Conservation (phyloP, 148 eudicot species). For the Agrostemma githago region DNA sequence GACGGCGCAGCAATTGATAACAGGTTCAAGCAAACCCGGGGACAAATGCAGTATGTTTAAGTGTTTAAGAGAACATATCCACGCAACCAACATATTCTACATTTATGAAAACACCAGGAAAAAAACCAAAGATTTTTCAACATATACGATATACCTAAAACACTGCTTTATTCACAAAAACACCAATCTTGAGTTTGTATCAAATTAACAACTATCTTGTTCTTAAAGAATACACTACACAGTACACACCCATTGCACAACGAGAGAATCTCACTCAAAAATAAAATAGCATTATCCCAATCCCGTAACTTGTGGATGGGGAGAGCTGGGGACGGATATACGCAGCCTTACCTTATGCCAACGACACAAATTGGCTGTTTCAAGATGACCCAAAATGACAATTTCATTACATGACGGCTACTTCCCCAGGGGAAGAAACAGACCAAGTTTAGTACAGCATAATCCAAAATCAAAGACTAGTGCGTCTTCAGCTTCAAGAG, state of each 20-base stretch:
- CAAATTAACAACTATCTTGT: not conserved
- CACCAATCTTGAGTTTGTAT: not conserved
- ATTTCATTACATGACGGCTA: not conserved
- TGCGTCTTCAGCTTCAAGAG: too few relatives aligned
- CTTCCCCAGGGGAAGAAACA: not conserved
- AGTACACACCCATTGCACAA: not conserved
- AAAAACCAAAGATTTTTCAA: not conserved
- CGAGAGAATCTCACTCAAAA: not conserved
- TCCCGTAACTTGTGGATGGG: not conserved
- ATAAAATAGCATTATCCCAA: not conserved
- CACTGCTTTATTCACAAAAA: not conserved
- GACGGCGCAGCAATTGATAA: not conserved
- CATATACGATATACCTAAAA: not conserved
- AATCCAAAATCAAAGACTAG: too few relatives aligned
- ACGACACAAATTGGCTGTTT: not conserved
- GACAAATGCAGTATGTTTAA: not conserved
- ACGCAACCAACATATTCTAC: not conserved
- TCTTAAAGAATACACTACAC: not conserved
- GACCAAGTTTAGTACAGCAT: not conserved
- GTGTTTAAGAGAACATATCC: not conserved
- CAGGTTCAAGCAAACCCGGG: not conserved
- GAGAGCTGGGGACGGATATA: not conserved
- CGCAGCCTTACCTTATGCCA: not conserved
- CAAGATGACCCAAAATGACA: not conserved
- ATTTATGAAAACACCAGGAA: not conserved